Conservation (phyloP, 164 flowering plant species). For the Sextonia rubra region DNA sequence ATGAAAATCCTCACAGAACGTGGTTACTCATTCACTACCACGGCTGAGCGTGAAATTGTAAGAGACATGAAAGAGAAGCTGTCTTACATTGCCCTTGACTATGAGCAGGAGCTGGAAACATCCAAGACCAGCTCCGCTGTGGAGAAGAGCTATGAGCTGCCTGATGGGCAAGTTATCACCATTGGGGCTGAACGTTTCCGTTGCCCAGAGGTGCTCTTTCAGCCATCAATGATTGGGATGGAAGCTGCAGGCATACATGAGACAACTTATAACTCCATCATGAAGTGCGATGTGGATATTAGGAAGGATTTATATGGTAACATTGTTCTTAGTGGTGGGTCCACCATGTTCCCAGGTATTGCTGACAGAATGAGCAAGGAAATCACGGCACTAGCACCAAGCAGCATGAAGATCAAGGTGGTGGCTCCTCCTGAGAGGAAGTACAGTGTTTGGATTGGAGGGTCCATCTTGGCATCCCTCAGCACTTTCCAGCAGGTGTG, state of each 20-base stretch:
- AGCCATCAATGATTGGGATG: slow-evolving; percentile 79
- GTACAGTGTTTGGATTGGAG: slow-evolving; percentile 91
- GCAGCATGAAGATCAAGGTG: slow-evolving; percentile 88
- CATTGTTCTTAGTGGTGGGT: slow-evolving; percentile 82
- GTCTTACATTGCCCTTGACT: slow-evolving; percentile 64
- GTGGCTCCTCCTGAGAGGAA: slow-evolving; percentile 92
- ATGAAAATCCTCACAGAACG: slow-evolving; percentile 76
- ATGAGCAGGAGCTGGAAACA: slow-evolving; percentile 64
- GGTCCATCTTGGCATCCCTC: slow-evolving; percentile 73
- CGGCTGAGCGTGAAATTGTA: slow-evolving; percentile 78
- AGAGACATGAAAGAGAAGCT: slow-evolving; percentile 77
- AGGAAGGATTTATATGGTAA: slow-evolving; percentile 75
- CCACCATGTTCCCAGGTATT: slow-evolving; percentile 85
- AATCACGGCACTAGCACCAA: slow-evolving; percentile 75
- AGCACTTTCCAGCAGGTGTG: slow-evolving; percentile 80
- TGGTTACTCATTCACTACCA: slow-evolving; percentile 68
- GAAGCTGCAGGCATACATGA: slow-evolving; percentile 79
- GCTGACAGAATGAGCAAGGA: slow-evolving; percentile 92
- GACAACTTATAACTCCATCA: slow-evolving; percentile 75
- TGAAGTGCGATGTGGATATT: slow-evolving; percentile 86
- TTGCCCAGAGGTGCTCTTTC: slow-evolving; percentile 84
- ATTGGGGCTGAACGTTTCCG: slow-evolving; percentile 87
- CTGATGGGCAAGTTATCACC: slow-evolving; percentile 82
- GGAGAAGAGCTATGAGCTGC: slow-evolving; percentile 71
- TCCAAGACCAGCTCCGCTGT: slow-evolving; percentile 57